Evolutionary conservation across 2,329 filamentous ascomycete genomes (phyloP).

Genomic region (Talaromyces sp.): DNA sequence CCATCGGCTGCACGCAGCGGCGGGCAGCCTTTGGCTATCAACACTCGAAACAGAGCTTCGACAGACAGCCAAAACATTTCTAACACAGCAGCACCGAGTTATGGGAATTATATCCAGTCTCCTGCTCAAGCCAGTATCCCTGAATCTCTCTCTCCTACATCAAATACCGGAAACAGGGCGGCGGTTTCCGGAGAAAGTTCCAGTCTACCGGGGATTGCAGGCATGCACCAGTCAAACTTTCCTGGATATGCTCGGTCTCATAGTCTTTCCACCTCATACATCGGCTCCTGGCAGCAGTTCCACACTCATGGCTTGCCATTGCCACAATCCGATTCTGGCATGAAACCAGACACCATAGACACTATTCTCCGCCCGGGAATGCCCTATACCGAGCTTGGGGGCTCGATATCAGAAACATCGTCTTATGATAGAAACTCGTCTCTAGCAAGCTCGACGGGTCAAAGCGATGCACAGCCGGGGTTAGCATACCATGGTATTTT

Average conservation of each 20-base stretch:
- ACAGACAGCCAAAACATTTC: conserved; percentile 36
- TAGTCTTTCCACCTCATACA: conserved; percentile 29
- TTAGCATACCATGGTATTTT: conserved; percentile 10
- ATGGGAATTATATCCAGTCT: conserved; percentile 30
- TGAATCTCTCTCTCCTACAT: conserved; percentile 22
- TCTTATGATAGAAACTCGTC: conserved; percentile 17
- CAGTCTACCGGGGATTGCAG: conserved; percentile 7
- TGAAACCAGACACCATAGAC: conserved; percentile 17
- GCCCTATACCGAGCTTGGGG: conserved; percentile 3
- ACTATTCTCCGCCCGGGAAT: conserved; percentile 3
- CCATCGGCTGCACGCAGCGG: conserved; percentile 34
- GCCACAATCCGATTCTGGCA: conserved; percentile 22
- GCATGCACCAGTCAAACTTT: conserved; percentile 13
- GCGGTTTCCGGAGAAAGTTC: conserved; percentile 21
- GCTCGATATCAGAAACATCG: conserved; percentile 6
- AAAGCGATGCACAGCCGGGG: conserved; percentile 3
- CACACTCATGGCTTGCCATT: conserved; percentile 22
- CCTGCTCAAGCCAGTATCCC: conserved; percentile 21
- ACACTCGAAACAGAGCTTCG: conserved; percentile 25
- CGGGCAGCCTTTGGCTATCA: conserved; percentile 28
- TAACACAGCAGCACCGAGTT: conserved; percentile 28
- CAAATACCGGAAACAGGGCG: conserved; percentile 20
- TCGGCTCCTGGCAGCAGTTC: conserved; percentile 17
- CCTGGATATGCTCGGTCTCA: conserved; percentile 28
- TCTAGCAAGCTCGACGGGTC: conserved; percentile 17